Evolutionary conservation across 2,329 filamentous ascomycete species (phyloP).

Genomic region (Pseudopithomyces maydicus): DNA sequence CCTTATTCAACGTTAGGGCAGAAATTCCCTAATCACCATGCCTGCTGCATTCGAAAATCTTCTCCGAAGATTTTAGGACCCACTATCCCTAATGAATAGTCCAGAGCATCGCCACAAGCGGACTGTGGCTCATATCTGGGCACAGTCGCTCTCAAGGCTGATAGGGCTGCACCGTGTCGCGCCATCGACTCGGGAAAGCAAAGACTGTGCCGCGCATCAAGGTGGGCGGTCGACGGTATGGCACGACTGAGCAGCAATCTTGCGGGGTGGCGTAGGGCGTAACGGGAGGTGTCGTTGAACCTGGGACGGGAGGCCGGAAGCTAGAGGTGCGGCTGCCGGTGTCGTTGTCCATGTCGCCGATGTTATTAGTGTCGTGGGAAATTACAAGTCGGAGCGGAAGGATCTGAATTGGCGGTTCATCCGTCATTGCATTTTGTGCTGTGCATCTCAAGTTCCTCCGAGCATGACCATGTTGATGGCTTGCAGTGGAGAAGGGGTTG

Average conservation of each 20-base stretch:
- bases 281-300: background rate
- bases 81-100: background rate
- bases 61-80: too few species aligned
- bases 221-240: background rate
- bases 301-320: background rate
- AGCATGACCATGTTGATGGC: too few species aligned
- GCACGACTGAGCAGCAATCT: background rate
- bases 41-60: too few species aligned
- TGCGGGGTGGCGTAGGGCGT: background rate
- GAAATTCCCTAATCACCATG: too few species aligned
- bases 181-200: background rate
- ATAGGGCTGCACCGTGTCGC: background rate
- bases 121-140: background rate
- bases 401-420: background rate
- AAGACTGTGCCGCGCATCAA: conserved; percentile 1
- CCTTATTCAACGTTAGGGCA: too few species aligned
- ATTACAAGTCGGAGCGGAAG: background rate
- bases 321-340: background rate
- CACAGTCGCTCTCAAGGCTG: conserved; percentile 3
- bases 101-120: background rate
- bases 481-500: too few species aligned
- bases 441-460: too few species aligned
- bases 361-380: background rate
- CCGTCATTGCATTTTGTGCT: too few species aligned
- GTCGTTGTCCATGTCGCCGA: background rate